Percentiles rank a stretch among this genome's conserved stretches.
phyloP scores from a whole-genome alignment of 768 basidiomycete genomes.

The Hericium coralloides region DNA sequence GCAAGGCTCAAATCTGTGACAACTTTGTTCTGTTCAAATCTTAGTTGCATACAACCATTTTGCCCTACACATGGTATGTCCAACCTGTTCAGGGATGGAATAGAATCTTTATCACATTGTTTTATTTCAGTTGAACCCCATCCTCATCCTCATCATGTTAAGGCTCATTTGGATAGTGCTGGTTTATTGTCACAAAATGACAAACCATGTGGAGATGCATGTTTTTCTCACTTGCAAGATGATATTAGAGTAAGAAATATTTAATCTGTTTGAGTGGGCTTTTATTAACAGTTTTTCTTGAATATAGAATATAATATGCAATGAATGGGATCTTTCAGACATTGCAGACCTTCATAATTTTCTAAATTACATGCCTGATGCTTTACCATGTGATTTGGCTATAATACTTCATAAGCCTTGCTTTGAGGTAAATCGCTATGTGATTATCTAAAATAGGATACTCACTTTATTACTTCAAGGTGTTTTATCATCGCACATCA shows the following conservation, averaged over 20 bases:
- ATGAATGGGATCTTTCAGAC: constrained; percentile 28
- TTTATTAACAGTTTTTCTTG: not conserved
- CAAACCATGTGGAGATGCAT: not conserved
- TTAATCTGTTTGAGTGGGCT: not conserved
- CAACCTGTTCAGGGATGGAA: too few species aligned
- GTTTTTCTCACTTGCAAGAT: constrained; percentile 5
- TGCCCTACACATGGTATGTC: constrained; percentile 6
- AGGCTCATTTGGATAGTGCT: not conserved
- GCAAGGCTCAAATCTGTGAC: constrained; percentile 15
- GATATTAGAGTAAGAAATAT: not conserved
- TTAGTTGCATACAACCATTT: constrained; percentile 4
- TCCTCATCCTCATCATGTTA: not conserved
- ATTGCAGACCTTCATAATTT: constrained; percentile 30
- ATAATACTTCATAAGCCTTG: constrained; percentile 50
- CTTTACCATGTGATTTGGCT: constrained; percentile 45
- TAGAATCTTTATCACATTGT: too few species aligned
- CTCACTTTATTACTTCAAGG: too few species aligned
- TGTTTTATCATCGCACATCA: too few species aligned
- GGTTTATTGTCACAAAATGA: not conserved
- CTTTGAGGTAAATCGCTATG: constrained; percentile 34
- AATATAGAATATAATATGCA: not conserved
- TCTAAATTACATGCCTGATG: constrained; percentile 35
- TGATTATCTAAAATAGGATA: too few species aligned
- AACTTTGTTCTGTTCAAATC: constrained; percentile 17
- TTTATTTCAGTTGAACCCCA: not conserved